Percentiles rank a stretch among this genome's conserved stretches.
phyloP scores from a whole-genome alignment of 306 rosid genomes.

The Prunus campanulata region DNA sequence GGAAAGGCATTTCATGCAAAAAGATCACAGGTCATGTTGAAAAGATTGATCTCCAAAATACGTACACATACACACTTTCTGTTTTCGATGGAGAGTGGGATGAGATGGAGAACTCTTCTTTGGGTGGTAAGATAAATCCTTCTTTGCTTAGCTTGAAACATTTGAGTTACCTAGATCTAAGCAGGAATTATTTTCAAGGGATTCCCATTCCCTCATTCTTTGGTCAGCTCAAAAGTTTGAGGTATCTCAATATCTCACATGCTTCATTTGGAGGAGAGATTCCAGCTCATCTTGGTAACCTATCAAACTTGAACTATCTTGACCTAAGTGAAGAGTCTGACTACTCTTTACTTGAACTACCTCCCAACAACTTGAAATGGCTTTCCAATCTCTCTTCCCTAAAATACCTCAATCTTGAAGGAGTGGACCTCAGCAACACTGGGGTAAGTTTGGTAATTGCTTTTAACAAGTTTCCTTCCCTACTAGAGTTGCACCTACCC shows the following conservation, averaged over 20 bases:
- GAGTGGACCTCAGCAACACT: no score
- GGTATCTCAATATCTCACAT: conserved; percentile 33
- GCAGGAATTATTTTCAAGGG: conserved; percentile 31
- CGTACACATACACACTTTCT: neutral
- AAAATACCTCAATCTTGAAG: no score
- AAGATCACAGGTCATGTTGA: conserved; percentile 31
- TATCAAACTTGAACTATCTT: conserved; percentile 18
- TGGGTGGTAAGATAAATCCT: conserved; percentile 35
- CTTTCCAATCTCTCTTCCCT: neutral
- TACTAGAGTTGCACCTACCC: no score
- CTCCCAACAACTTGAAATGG: conserved; percentile 8
- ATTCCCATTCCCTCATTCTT: conserved; percentile 33
- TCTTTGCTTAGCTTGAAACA: conserved; percentile 33
- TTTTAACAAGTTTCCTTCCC: no score
- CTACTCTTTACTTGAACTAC: neutral
- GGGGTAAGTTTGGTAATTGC: no score
- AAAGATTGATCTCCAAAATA: conserved; percentile 30
- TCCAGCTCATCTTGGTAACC: neutral
- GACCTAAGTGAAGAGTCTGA: neutral
- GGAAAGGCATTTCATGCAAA: conserved; percentile 33
- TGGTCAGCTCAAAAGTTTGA: conserved; percentile 31
- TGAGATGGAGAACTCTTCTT: neutral
- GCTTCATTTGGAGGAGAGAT: conserved; percentile 27
- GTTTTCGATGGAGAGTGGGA: neutral
- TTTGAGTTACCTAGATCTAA: conserved; percentile 34